Evolutionary conservation across 2,329 filamentous ascomycete genomes (phyloP).

Genomic region (Fusarium sp.): DNA sequence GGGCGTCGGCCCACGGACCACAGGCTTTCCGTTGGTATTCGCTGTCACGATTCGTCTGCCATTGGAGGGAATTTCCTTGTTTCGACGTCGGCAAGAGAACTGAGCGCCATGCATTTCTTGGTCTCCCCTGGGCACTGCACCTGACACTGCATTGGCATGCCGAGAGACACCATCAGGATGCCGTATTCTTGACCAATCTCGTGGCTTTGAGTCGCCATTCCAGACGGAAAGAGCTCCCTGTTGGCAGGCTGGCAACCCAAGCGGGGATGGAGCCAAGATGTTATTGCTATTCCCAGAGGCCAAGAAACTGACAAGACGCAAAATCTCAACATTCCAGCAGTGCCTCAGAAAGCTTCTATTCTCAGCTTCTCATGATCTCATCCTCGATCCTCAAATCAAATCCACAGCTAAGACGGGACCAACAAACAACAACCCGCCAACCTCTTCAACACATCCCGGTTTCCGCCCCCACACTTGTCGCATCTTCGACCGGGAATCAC

Average conservation of each 20-base stretch:
- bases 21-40: background rate
- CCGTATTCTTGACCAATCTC: conserved; percentile 1
- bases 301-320: background rate
- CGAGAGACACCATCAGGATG: background rate
- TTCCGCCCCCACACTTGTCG: conserved; percentile 30
- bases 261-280: conserved; percentile 13
- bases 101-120: background rate
- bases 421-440: conserved; percentile 20
- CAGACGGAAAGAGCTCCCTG: conserved; percentile 2
- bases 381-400: conserved; percentile 13
- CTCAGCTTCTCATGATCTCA: conserved; percentile 34
- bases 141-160: background rate
- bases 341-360: conserved; percentile 37
- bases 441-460: conserved; percentile 17
- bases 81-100: background rate
- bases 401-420: conserved; percentile 5
- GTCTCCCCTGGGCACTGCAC: background rate
- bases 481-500: conserved; percentile 10
- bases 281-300: background rate
- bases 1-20: conserved; percentile 6
- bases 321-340: background rate
- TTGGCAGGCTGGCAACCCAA: conserved; percentile 10
- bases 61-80: conserved; percentile 21
- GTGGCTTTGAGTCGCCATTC: background rate
- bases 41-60: conserved; percentile 18